These are phyloP conservation scores for Salvia miltiorrhiza DNA, from an alignment of 257 asterid species.

Conservation along the genomic window DNA sequence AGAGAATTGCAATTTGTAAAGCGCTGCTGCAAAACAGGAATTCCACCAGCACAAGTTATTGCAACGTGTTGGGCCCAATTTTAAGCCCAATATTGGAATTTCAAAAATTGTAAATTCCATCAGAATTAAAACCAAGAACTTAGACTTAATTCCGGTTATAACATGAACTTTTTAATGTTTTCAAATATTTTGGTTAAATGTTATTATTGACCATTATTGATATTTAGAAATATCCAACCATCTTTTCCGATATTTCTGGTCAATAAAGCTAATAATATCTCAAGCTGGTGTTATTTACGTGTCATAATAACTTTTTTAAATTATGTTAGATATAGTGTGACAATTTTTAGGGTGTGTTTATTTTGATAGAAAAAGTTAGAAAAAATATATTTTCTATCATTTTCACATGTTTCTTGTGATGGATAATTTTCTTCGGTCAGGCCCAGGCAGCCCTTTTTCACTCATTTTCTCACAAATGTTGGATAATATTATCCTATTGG, in stretches of 20 bases:
- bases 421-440: too few species aligned
- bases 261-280: background rate
- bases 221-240: background rate
- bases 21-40: slow-evolving; percentile 5
- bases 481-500: too few species aligned
- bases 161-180: background rate
- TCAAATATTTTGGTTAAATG: too few species aligned
- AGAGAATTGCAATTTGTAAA: slow-evolving; percentile 2
- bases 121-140: background rate
- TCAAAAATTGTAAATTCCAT: background rate
- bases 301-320: too few species aligned
- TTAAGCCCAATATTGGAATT: background rate
- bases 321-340: background rate
- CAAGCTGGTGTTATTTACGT: background rate
- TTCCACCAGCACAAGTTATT: background rate
- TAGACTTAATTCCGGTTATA: background rate
- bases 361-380: too few species aligned
- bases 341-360: too few species aligned
- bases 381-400: too few species aligned
- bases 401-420: too few species aligned
- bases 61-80: slow-evolving; percentile 6
- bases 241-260: background rate
- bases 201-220: background rate
- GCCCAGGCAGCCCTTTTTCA: too few species aligned
- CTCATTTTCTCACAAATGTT: too few species aligned